Evolutionary conservation across 2,329 filamentous ascomycete species (phyloP), one percentile per base, ranked within the genome.

Genomic region (Penicillium glabrum): DNA sequence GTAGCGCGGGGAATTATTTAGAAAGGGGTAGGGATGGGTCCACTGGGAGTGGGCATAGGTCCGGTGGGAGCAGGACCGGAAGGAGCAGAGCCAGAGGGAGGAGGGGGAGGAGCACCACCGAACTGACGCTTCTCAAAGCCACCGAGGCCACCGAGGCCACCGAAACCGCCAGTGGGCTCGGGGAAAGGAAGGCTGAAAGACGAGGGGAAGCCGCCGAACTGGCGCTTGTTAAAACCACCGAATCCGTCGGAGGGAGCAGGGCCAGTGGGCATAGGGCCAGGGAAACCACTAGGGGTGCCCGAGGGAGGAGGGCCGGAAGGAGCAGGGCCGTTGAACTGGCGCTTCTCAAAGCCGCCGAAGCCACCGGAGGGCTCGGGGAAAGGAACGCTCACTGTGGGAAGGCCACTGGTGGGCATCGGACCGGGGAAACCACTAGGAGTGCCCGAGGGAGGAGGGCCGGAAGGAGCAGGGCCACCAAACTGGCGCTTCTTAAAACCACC

Each of bases 121-220:
- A 52, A 52, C 44, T 57, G 47, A 29, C 55, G 55, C 51, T 58
- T 58, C 39, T 54, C 44, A 26, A 58, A 57, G 29, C 50, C 26
- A 14, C 54, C 46, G 35, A 51, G 29, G 31, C 44, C 23, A 23
- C 21, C 19, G 19, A 19, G 19, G 19, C 19, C 19, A n/a, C 54
- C 49, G 35, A 51, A 19, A 24, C 44, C 23, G 6, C 43, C 47
- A 16, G 29, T 46, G 33, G 44, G 46, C 14, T 26, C 43, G 4
- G 57, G 51, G 41, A 61, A 52, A 6, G 47, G 47, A 35, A 50
- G 4, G 33, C 47, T 50, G 33, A 41, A 27, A 10, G 47, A 50
- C 3, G 46, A 48, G 13, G 50, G 50, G n/a, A 50, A 50, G 24
- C 50, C 23, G 26, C 31, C 35, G 31, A 50, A 50, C 13, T 50